A percentile compares a stretch with the other conserved stretches of the same genome.
Evolutionary conservation across 805 yeast genomes (phyloP).

Genomic region (Scheffersomyces stipitis): DNA sequence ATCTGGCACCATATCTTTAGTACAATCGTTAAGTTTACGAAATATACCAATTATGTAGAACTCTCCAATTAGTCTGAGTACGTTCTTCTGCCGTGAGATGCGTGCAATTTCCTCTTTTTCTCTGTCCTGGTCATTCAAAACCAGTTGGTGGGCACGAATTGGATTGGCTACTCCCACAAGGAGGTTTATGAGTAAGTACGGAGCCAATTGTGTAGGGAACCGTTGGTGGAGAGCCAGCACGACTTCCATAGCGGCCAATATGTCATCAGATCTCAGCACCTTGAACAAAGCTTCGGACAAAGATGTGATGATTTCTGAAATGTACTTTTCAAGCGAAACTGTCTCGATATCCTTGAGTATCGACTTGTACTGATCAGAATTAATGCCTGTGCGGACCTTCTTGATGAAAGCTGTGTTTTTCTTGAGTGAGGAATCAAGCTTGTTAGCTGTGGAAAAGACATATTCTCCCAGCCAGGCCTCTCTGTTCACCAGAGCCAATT

Average conservation of each 20-base stretch:
- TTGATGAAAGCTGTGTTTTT: slow-evolving; percentile 79
- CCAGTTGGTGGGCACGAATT: slow-evolving; percentile 6
- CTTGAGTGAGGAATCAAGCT: slow-evolving; percentile 74
- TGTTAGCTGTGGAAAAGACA: slow-evolving; percentile 17
- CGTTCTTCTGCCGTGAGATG: slow-evolving; percentile 42
- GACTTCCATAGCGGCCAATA: slow-evolving; percentile 63
- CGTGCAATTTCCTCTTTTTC: slow-evolving; percentile 45
- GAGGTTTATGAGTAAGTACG: slow-evolving; percentile 29
- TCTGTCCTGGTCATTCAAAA: slow-evolving; percentile 18
- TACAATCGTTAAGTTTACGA: slow-evolving; percentile 42
- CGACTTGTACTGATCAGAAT: slow-evolving; percentile 45
- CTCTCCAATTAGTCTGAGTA: slow-evolving; percentile 57
- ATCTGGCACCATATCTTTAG: slow-evolving; percentile 42
- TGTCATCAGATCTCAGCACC: slow-evolving; percentile 55
- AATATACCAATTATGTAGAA: slow-evolving; percentile 59
- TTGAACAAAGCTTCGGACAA: slow-evolving; percentile 60
- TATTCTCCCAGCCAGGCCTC: slow-evolving; percentile 55
- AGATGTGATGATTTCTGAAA: slow-evolving; percentile 66
- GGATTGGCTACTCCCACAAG: slow-evolving; percentile 39
- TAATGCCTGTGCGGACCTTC: slow-evolving; percentile 58
- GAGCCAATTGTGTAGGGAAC: slow-evolving; percentile 55
- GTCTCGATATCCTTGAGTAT: slow-evolving; percentile 61
- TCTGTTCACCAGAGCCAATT: slow-evolving; percentile 40
- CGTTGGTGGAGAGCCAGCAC: slow-evolving; percentile 77
- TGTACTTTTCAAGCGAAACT: slow-evolving; percentile 69